Evolutionary conservation across 2,329 filamentous ascomycete genomes (phyloP).

Genomic region (Nigrograna mackinnonii): DNA sequence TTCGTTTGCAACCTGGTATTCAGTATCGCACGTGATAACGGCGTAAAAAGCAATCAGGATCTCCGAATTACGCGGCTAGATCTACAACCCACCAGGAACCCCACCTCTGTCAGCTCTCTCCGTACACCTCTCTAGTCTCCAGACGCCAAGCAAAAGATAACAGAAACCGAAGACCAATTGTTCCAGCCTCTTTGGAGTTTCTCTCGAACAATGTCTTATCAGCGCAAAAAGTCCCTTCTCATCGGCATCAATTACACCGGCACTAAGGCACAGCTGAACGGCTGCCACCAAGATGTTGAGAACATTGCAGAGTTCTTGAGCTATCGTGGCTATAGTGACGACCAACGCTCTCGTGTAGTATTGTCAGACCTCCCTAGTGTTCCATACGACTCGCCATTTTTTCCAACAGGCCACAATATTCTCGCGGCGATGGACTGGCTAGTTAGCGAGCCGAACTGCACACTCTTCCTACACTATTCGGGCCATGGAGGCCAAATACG

Average conservation of each 20-base stretch:
- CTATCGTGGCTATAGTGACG: slow-evolving; percentile 47
- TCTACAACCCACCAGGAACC: no score
- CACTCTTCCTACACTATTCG: slow-evolving; percentile 61
- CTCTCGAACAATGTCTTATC: neutral
- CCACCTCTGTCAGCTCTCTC: no score
- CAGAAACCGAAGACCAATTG: no score
- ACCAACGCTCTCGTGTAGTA: slow-evolving; percentile 48
- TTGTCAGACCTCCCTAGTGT: slow-evolving; percentile 44
- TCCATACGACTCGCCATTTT: slow-evolving; percentile 34
- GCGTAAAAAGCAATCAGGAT: no score
- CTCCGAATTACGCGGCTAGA: no score
- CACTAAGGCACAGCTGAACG: slow-evolving; percentile 47
- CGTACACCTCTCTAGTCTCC: no score
- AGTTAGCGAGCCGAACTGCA: slow-evolving; percentile 55
- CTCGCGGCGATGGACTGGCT: slow-evolving; percentile 63
- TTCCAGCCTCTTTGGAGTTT: no score
- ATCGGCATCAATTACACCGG: slow-evolving; percentile 59
- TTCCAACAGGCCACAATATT: slow-evolving; percentile 48
- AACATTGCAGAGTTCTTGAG: slow-evolving; percentile 53
- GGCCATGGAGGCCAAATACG: slow-evolving; percentile 61
- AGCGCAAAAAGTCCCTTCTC: slow-evolving; percentile 52
- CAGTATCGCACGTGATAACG: no score
- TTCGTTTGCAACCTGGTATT: no score
- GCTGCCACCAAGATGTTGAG: slow-evolving; percentile 55
- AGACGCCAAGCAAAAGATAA: no score